Evolutionary conservation across 2,329 filamentous ascomycete genomes (phyloP).

Genomic region (Exophiala aquamarina): DNA sequence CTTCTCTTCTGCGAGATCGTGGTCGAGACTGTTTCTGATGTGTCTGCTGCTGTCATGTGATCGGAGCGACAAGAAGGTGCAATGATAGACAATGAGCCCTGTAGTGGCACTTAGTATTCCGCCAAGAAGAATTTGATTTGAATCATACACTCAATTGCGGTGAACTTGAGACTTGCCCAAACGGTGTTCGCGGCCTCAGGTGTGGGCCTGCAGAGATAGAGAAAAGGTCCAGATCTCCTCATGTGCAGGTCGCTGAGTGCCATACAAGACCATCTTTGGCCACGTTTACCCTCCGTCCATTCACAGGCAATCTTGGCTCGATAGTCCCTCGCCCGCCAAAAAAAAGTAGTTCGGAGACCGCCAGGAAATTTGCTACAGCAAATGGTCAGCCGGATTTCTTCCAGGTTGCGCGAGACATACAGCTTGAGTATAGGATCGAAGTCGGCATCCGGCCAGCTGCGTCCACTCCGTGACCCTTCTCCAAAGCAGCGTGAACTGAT

Average conservation of each 20-base stretch:
- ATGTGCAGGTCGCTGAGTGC: slow-evolving; percentile 49
- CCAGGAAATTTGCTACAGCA: slow-evolving; percentile 22
- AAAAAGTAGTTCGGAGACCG: slow-evolving; percentile 38
- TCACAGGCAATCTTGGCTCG: slow-evolving; percentile 57
- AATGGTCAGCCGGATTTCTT: background rate
- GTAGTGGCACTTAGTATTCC: background rate
- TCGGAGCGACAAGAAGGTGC: slow-evolving; percentile 58
- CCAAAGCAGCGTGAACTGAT: slow-evolving; percentile 17
- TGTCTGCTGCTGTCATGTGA: slow-evolving; percentile 51
- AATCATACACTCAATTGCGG: slow-evolving; percentile 52
- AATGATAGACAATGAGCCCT: slow-evolving; percentile 60
- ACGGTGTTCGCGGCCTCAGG: slow-evolving; percentile 28
- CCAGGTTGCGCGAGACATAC: slow-evolving; percentile 4
- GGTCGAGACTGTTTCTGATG: slow-evolving; percentile 41
- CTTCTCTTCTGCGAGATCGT: slow-evolving; percentile 49
- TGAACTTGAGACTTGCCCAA: slow-evolving; percentile 58
- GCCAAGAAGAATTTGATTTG: background rate
- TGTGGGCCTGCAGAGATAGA: slow-evolving; percentile 40
- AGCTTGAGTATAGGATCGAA: slow-evolving; percentile 21
- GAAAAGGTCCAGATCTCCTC: slow-evolving; percentile 36
- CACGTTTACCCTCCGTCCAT: slow-evolving; percentile 41
- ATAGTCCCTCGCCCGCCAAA: slow-evolving; percentile 51
- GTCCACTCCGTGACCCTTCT: slow-evolving; percentile 6
- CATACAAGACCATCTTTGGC: slow-evolving; percentile 48
- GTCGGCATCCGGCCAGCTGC: slow-evolving; percentile 13